Percentiles rank a stretch among this genome's conserved stretches.
phyloP scores from a whole-genome alignment of 2,329 filamentous ascomycete species.

The Didymella pinodella region DNA sequence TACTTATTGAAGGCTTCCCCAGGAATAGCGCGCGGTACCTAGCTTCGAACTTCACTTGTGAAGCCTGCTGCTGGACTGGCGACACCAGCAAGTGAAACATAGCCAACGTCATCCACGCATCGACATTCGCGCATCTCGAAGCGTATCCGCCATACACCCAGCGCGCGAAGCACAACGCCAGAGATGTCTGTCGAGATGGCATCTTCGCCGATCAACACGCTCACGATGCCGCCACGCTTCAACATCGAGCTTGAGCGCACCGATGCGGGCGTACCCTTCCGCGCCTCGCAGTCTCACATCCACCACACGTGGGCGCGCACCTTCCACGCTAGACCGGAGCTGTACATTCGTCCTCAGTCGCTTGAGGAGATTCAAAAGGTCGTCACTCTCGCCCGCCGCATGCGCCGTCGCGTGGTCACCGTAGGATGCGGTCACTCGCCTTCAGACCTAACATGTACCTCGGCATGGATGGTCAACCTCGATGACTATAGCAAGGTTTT shows the following conservation, averaged over 20 bases:
- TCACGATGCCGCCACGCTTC: conserved; percentile 52
- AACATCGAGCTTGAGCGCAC: conserved; percentile 65
- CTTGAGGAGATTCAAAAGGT: conserved; percentile 84
- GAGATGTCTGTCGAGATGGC: conserved; percentile 8
- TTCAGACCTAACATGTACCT: conserved; percentile 89
- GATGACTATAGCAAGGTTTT: conserved; percentile 81
- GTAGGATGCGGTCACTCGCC: conserved; percentile 94
- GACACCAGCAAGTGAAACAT: conserved; percentile 17
- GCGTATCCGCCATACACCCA: background rate
- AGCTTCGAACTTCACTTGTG: background rate
- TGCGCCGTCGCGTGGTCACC: conserved; percentile 80
- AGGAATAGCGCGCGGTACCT: background rate
- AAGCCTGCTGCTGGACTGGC: conserved; percentile 15
- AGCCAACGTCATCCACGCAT: conserved; percentile 21
- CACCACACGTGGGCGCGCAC: conserved; percentile 97
- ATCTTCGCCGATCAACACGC: conserved; percentile 33
- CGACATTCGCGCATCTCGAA: conserved; percentile 5
- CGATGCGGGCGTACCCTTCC: conserved; percentile 75
- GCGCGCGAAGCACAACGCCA: no score
- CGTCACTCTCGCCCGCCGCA: conserved; percentile 79
- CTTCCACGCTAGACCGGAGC: conserved; percentile 86
- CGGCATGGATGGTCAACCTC: conserved; percentile 92
- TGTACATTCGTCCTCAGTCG: conserved; percentile 85
- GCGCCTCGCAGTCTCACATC: conserved; percentile 72
- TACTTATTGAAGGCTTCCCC: background rate